Conservation (phyloP, 2,329 filamentous ascomycete species). For the Neofusicoccum parvum region DNA sequence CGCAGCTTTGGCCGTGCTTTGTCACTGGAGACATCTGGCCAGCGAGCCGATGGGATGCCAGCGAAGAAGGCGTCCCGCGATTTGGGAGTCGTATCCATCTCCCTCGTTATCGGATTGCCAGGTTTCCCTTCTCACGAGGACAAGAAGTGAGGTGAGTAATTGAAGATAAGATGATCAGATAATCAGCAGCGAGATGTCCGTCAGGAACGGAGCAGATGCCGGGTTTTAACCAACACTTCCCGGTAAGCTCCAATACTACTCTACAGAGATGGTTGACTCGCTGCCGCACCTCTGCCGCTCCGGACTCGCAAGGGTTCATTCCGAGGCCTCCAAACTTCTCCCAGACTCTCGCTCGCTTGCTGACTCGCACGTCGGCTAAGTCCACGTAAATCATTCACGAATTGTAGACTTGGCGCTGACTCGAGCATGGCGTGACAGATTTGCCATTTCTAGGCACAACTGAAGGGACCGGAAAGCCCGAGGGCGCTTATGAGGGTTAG, state of each 20-base stretch:
- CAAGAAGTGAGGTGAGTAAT: background rate
- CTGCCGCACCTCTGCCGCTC: background rate
- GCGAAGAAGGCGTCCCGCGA: background rate
- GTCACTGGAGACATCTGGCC: background rate
- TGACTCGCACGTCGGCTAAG: background rate
- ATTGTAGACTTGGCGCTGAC: background rate
- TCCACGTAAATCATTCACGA: slow-evolving; percentile 8
- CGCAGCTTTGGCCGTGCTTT: slow-evolving; percentile 11
- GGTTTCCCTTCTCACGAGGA: background rate
- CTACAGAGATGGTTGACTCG: background rate
- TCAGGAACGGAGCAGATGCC: background rate
- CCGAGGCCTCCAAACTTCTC: background rate
- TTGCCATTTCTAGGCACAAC: background rate
- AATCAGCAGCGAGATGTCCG: background rate
- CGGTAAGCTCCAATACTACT: background rate
- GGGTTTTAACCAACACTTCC: background rate
- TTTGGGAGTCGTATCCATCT: background rate
- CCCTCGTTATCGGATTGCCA: background rate
- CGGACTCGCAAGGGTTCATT: background rate
- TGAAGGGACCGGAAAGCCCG: background rate
- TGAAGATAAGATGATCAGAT: slow-evolving; percentile 16
- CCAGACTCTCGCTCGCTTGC: background rate
- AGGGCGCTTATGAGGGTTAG: background rate
- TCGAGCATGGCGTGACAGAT: slow-evolving; percentile 8
- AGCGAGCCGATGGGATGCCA: background rate